Evolutionary conservation across 1,284 basidiomycete species (phyloP), one percentile per base, ranked within the genome.

Genomic region (Waitea zeae): DNA sequence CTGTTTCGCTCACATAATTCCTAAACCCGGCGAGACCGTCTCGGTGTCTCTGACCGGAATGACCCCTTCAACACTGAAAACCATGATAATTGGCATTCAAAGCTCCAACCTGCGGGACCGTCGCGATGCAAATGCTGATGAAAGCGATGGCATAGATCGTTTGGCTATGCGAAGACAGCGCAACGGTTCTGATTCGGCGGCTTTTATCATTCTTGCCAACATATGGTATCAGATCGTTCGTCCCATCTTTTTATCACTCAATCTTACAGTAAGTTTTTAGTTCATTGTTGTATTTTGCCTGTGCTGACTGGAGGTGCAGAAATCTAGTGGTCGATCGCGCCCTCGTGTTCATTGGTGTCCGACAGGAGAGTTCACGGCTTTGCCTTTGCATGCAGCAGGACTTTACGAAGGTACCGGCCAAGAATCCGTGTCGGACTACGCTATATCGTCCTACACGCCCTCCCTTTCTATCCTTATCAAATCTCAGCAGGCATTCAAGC

Each of bases 301-400:
- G 7, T 7, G n/a, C n/a, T n/a, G 22, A 26, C 22, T 7, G 22
- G 22, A 26, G 15, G 9, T 30, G 15, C 29, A 30, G 29, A 30
- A 30, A 30, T 15, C 7, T 6, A 17, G 7, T 6, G 29, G 29
- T 12, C 29, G 29, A 7, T 11, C 9, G 7, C 7, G 29, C 12
- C 31, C 31, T 12, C 12, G 31, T 5, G 12, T 33, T 33, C 11
- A 12, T 18, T 33, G 31, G 31, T 15, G 11, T 33, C 31, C 31
- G 12, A 33, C 31, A 7, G 31, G 31, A 7, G 9, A 11, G 9
- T 22, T 33, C 31, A 12, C 31, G 15, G 9, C 12, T n/a, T 6
- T 33, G 11, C 31, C 31, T 6, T 15, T 33, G 12, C 31, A 33
- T 14, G 31, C 31, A 12, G 31, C 31, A 7, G 31, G 31, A 14